Evolutionary conservation across 208 protist genomes (phyloP), one percentile per base, ranked within the genome.

Genomic region (Novymonas esmeraldas): DNA sequence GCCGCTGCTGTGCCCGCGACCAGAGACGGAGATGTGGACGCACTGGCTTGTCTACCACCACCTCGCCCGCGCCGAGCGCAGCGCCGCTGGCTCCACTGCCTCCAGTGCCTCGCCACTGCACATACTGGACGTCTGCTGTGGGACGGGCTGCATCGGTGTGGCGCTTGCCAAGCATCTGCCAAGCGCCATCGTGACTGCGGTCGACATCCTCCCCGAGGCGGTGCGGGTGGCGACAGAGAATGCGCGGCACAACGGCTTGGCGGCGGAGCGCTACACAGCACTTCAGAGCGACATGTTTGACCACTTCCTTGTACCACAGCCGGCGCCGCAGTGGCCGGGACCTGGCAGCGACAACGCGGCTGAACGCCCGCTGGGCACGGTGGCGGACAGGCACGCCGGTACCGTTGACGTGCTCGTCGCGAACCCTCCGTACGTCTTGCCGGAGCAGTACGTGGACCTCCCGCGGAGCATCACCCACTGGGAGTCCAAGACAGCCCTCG

Each of bases 21-120:
- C 88, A 2, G 89, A 96, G 74, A 96, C 92, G 34, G 89, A 96
- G 75, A 86, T 93, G 87, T 95, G 89, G 92, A 85, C 81, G 3
- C 89, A 94, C 62, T 96, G 87, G 89, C 41, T 93, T 31, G 76
- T 91, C 9, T 63, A 81, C 24, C 55, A 73, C 28, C 55, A 87
- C 59, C 69, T 95, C 7, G 39, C 29, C 24, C 64, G 45, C 51
- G 46, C 62, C 33, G 55, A 50, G 26, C 14, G 24, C 31, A 36
- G 38, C 38, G n/a, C 29, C 14, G 24, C 28, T 26, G n/a, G 22
- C 3, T 48, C 39, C 34, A 34, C 13, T 7, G 22, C 14, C 22
- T 13, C 22, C 7, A 3, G 9, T 14, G 39, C 0, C 0, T 4
- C 45, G 33, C 54, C 64, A n/a, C 16, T 94, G 11, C 58, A 58